Base-by-base conservation (phyloP, 176 grass and related monocot genomes). In the Cocos nucifera region DNA sequence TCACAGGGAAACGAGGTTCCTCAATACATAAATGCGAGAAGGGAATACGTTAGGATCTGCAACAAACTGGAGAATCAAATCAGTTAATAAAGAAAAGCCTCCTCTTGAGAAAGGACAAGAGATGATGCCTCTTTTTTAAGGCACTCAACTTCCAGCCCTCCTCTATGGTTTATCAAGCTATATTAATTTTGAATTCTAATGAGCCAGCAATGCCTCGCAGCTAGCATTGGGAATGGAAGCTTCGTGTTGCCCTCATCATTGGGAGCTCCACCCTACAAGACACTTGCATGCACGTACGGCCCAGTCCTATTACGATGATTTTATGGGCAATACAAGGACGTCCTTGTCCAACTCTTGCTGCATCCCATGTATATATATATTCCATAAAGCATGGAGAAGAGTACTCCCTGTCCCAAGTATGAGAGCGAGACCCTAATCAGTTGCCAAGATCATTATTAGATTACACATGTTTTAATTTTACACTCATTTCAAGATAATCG, bases 91-190 rank as follows among this genome's bases (percentile, higher is more conserved):
- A 76, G 32, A 79, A 80, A 75, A 75, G 78, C 24, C 28, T 53
- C 19, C 56, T 50, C 30, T 74, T 4, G 67, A 67, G 79, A 74
- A 66, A 85, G 78, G 81, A 89, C 78, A 82, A 85, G 64, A 20
- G 61, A 57, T 81, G 61, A 73, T 85, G 74, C 85, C 60, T 85
- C 57, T 73, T 66, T 64, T 71, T 75, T 56, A 84, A 81, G 81
- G 78, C 86, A 72, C 81, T 69, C 70, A 52, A 75, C 61, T 32
- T 59, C 66, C 82, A 75, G 71, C 78, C 66, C 74, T 75, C 70
- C 62, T 66, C 64, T 61, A 59, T 74, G 55, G 77, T 67, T 4
- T 30, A 63, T 51, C 17, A 80, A 80, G 53, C 32, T n/a, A n/a
- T n/a, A n/a, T n/a, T n/a, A 73, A 49, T 48, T 63, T 61, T 84